Percentiles rank a stretch among this genome's conserved stretches.
Evolutionary conservation across 2,329 filamentous ascomycete species (phyloP).

Genomic region (Periconia sp.): DNA sequence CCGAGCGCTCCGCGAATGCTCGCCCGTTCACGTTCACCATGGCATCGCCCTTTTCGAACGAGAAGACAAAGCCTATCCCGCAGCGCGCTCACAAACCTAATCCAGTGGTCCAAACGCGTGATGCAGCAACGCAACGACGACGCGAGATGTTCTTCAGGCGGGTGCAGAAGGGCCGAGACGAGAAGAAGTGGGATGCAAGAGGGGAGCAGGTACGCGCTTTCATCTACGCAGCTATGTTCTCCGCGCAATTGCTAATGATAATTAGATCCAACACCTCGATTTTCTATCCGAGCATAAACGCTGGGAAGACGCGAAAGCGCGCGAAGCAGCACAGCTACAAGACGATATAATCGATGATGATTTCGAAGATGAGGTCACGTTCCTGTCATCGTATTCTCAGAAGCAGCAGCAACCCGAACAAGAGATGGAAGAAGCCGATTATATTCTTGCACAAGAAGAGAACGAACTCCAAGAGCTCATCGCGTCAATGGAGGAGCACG

Average conservation of each 20-base stretch:
- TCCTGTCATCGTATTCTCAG: slow-evolving; percentile 6
- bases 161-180: slow-evolving; percentile 52
- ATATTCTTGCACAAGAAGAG: slow-evolving; percentile 49
- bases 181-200: slow-evolving; percentile 52
- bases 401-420: slow-evolving; percentile 19
- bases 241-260: not conserved
- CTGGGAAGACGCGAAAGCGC: slow-evolving; percentile 53
- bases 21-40: slow-evolving; percentile 36
- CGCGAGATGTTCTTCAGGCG: slow-evolving; percentile 72
- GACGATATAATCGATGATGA: slow-evolving; percentile 34
- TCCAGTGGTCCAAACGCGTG: slow-evolving; percentile 64
- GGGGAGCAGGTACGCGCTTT: slow-evolving; percentile 54
- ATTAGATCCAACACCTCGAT: slow-evolving; percentile 55
- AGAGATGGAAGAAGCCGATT: slow-evolving; percentile 46
- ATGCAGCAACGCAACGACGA: slow-evolving; percentile 68
- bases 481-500: slow-evolving; percentile 47
- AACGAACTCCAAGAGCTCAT: slow-evolving; percentile 54
- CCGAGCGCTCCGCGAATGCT: slow-evolving; percentile 50
- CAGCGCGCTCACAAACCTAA: slow-evolving; percentile 63
- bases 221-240: no score
- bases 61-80: slow-evolving; percentile 15
- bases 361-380: slow-evolving; percentile 16
- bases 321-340: slow-evolving; percentile 44
- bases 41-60: slow-evolving; percentile 21
- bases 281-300: slow-evolving; percentile 50